A percentile compares a stretch with the other conserved stretches of the same genome.
Evolutionary conservation across 805 yeast species (phyloP).

Genomic region (Candida piceae): DNA sequence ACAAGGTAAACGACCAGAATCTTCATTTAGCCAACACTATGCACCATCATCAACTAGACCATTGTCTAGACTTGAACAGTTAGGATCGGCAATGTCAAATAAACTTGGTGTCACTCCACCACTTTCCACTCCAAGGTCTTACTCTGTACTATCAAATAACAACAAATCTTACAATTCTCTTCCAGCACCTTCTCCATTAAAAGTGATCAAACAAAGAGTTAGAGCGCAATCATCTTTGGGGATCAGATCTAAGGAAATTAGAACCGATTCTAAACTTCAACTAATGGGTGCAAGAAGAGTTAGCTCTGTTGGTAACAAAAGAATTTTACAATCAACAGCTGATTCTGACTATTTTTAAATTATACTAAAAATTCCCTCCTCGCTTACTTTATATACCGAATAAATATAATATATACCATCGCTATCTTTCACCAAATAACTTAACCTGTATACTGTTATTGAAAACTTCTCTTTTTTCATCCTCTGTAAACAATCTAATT

Average conservation of each 20-base stretch:
- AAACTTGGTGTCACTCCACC: constrained; percentile 5
- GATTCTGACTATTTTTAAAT: no score
- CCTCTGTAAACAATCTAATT: constrained; percentile 37
- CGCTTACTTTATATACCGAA: no score
- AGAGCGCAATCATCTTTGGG: constrained; percentile 22
- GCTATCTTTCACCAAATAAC: constrained; percentile 40
- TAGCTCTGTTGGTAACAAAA: constrained; percentile 3
- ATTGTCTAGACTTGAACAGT: constrained; percentile 12
- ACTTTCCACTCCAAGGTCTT: background rate
- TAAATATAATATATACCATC: background rate
- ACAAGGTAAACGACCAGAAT: constrained; percentile 1
- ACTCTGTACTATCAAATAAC: background rate
- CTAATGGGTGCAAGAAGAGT: constrained; percentile 3
- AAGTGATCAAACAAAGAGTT: constrained; percentile 15
- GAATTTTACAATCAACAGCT: no score
- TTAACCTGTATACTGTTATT: constrained; percentile 34
- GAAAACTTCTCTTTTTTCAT: constrained; percentile 36
- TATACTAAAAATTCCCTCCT: no score
- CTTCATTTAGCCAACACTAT: constrained; percentile 1
- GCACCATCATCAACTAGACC: constrained; percentile 3
- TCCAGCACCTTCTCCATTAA: constrained; percentile 19
- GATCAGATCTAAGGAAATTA: background rate
- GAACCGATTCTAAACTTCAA: background rate
- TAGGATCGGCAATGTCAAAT: constrained; percentile 2
- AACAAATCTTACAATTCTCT: constrained; percentile 8